phyloP scores from a whole-genome alignment of 495 filamentous ascomycete genomes.

The Penicillium fimorum region DNA sequence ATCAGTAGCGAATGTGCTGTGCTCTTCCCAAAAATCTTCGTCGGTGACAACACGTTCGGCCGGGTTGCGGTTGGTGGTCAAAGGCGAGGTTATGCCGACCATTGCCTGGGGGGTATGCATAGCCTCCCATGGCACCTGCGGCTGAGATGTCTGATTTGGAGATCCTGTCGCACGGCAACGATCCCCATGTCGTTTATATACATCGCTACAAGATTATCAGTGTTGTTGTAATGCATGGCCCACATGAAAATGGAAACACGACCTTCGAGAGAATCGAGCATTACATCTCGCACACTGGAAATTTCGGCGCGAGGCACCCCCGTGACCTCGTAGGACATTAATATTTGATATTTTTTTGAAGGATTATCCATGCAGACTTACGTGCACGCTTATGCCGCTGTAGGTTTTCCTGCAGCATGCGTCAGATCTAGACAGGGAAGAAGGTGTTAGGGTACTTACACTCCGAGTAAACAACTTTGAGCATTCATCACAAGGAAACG shows the following conservation, averaged over 20 bases:
- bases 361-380: conserved; percentile 9
- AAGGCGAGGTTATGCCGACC: background rate
- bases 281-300: conserved; percentile 13
- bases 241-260: conserved; percentile 1
- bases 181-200: conserved; percentile 15
- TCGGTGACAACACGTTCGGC: conserved; percentile 1
- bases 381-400: conserved; percentile 17
- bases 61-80: background rate
- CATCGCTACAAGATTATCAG: conserved; percentile 11
- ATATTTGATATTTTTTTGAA: background rate
- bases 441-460: conserved; percentile 11
- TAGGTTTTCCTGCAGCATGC: conserved; percentile 14
- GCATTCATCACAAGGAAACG: conserved; percentile 16
- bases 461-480: conserved; percentile 14
- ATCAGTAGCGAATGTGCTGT: conserved; percentile 9
- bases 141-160: background rate
- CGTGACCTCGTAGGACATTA: conserved; percentile 8
- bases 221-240: conserved; percentile 1
- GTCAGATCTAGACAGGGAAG: conserved; percentile 3
- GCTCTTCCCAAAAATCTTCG: conserved; percentile 5
- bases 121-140: conserved; percentile 1
- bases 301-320: conserved; percentile 9
- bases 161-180: conserved; percentile 8
- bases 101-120: conserved; percentile 2
- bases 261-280: conserved; percentile 16